A percentile compares a stretch with the other conserved stretches of the same genome.
These are phyloP conservation scores for Pyrenophora teres DNA, from an alignment of 2,329 filamentous ascomycete species.

Conservation along the genomic window DNA sequence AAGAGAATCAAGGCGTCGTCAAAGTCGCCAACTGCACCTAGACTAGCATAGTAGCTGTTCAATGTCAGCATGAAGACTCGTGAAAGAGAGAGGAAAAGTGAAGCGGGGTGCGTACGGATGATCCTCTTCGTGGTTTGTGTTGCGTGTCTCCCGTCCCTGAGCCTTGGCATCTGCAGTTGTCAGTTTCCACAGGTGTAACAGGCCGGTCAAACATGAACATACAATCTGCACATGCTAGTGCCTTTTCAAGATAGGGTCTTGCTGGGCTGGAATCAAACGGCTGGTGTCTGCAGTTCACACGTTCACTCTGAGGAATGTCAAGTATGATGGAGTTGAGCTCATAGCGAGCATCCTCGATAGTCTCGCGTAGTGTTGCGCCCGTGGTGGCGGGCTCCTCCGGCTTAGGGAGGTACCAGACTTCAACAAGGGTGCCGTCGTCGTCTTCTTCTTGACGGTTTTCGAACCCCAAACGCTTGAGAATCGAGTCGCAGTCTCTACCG, in stretches of 20 bases:
- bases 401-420: slow-evolving; percentile 43
- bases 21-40: slow-evolving; percentile 67
- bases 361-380: slow-evolving; percentile 28
- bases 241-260: slow-evolving; percentile 46
- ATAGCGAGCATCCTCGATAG: slow-evolving; percentile 63
- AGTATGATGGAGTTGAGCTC: slow-evolving; percentile 62
- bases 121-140: slow-evolving; percentile 40
- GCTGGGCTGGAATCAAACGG: slow-evolving; percentile 44
- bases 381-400: slow-evolving; percentile 28
- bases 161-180: slow-evolving; percentile 32
- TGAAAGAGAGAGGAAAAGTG: neutral
- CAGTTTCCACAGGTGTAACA: slow-evolving; percentile 10
- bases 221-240: slow-evolving; percentile 47
- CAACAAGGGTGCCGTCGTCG: slow-evolving; percentile 38
- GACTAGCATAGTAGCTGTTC: slow-evolving; percentile 61
- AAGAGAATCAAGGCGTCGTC: slow-evolving; percentile 65
- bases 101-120: slow-evolving; percentile 35
- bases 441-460: slow-evolving; percentile 38
- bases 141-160: slow-evolving; percentile 33
- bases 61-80: slow-evolving; percentile 14
- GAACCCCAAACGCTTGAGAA: slow-evolving; percentile 66
- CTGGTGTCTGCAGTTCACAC: slow-evolving; percentile 34
- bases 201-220: slow-evolving; percentile 6
- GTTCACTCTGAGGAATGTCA: slow-evolving; percentile 40
- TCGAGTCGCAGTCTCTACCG: slow-evolving; percentile 62